A percentile compares a stretch with the other conserved stretches of the same genome.
Conservation (phyloP, 2,329 filamentous ascomycete genomes). For the Trichoderma sp. region DNA sequence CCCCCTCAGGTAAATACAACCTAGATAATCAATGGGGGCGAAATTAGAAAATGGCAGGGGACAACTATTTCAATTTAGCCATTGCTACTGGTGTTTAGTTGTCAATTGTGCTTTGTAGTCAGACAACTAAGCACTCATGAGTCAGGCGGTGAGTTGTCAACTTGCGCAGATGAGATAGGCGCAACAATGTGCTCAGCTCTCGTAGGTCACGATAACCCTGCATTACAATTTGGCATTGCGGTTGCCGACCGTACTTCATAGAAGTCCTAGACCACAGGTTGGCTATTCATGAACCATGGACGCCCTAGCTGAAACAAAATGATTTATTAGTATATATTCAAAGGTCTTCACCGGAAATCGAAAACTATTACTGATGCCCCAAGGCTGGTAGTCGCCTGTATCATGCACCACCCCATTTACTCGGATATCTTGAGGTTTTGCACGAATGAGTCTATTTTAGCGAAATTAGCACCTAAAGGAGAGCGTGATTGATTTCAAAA, state of each 20-base stretch:
- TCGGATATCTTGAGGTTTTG: neutral
- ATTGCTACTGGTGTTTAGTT: neutral
- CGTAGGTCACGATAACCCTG: neutral
- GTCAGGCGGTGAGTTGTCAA: neutral
- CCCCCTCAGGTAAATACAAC: neutral
- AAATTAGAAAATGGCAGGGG: neutral
- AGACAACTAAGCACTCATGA: neutral
- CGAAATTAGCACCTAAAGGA: neutral
- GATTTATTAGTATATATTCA: neutral
- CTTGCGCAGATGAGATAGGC: neutral
- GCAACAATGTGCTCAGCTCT: neutral
- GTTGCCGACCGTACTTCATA: neutral
- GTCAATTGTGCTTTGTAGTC: neutral
- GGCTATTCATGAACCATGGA: neutral
- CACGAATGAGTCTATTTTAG: neutral
- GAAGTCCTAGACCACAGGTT: neutral
- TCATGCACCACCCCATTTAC: neutral
- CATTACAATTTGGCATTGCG: neutral
- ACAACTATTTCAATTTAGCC: neutral
- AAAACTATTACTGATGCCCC: neutral
- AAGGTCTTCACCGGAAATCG: neutral
- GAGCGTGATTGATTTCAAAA: neutral
- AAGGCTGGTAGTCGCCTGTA: neutral
- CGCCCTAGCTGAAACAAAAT: neutral
- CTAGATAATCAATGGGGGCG: neutral